Percentiles rank a stretch among this genome's conserved stretches.
Evolutionary conservation across 139 green algal genomes (phyloP).

Genomic region (Zygnema cylindricum): DNA sequence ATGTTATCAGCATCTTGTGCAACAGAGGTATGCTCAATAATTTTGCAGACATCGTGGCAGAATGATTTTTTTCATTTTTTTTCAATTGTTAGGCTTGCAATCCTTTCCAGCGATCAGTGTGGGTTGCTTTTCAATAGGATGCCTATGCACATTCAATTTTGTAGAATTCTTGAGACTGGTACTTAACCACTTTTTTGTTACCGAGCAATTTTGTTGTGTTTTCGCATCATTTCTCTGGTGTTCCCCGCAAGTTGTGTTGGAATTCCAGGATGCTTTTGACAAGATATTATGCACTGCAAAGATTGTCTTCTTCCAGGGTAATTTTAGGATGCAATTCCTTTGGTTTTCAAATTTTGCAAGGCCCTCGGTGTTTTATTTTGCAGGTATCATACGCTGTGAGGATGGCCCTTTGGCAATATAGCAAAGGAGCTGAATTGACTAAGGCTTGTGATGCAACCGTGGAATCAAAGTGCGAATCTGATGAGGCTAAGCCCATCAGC

Average conservation of each 20-base stretch:
- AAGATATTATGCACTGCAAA: no score
- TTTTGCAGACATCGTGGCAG: not conserved
- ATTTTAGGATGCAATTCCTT: no score
- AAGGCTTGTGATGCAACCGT: conserved; percentile 77
- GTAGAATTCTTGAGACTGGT: not conserved
- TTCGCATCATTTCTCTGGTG: no score
- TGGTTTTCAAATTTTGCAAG: no score
- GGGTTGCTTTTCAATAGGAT: no score
- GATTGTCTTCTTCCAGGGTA: no score
- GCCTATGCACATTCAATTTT: not conserved
- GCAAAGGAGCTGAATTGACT: conserved; percentile 71
- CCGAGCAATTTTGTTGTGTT: no score
- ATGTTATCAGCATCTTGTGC: conserved; percentile 65
- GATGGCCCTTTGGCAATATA: conserved; percentile 86
- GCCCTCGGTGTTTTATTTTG: conserved; percentile 27
- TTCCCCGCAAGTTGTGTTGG: no score
- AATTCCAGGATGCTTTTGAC: no score
- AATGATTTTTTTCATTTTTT: not conserved
- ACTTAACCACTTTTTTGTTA: no score
- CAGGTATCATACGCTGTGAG: conserved; percentile 81
- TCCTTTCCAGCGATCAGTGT: no score
- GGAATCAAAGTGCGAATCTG: conserved; percentile 65
- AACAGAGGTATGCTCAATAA: conserved; percentile 30
- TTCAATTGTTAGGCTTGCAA: not conserved
- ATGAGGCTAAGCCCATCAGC: conserved; percentile 3